Percentiles rank a stretch among this genome's conserved stretches.
Conservation (phyloP, 768 basidiomycete species). For the Amanita pallidorosea region DNA sequence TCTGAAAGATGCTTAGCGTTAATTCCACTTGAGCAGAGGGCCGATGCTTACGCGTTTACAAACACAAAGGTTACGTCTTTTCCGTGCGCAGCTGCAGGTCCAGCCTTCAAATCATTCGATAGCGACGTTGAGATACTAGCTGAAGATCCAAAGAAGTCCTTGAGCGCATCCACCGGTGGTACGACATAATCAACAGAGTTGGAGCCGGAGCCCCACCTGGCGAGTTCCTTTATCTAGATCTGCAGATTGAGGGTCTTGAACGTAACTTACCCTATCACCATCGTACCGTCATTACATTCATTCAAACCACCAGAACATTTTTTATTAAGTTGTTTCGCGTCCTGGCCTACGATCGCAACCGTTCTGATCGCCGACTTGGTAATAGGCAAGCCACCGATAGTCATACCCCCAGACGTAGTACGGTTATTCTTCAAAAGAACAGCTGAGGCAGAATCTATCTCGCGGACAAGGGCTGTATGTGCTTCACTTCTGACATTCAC, state of each 20-base stretch:
- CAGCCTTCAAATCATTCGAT: conserved; percentile 30
- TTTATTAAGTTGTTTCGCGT: conserved; percentile 39
- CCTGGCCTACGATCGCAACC: conserved; percentile 51
- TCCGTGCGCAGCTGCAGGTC: conserved; percentile 27
- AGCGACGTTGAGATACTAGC: conserved; percentile 31
- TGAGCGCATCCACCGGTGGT: conserved; percentile 37
- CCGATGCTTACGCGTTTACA: conserved; percentile 36
- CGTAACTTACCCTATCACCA: conserved; percentile 42
- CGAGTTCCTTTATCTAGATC: not conserved
- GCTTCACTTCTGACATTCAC: conserved; percentile 31
- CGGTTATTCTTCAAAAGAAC: conserved; percentile 61
- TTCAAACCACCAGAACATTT: conserved; percentile 34
- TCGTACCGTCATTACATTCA: conserved; percentile 45
- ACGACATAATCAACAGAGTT: conserved; percentile 34
- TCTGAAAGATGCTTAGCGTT: conserved; percentile 12
- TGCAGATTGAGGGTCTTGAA: conserved; percentile 6
- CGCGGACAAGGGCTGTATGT: conserved; percentile 41
- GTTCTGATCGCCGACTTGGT: conserved; percentile 39
- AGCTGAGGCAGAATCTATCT: conserved; percentile 57
- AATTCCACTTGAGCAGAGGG: conserved; percentile 7
- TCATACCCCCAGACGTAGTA: conserved; percentile 22
- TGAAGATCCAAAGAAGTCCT: conserved; percentile 24
- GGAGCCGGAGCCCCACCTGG: conserved; percentile 41
- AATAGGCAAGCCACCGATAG: conserved; percentile 31
- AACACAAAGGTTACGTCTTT: conserved; percentile 53